A percentile compares a stretch with the other conserved stretches of the same genome.
Evolutionary conservation across 768 basidiomycete genomes (phyloP).

Genomic region (Dentipellis fragilis): DNA sequence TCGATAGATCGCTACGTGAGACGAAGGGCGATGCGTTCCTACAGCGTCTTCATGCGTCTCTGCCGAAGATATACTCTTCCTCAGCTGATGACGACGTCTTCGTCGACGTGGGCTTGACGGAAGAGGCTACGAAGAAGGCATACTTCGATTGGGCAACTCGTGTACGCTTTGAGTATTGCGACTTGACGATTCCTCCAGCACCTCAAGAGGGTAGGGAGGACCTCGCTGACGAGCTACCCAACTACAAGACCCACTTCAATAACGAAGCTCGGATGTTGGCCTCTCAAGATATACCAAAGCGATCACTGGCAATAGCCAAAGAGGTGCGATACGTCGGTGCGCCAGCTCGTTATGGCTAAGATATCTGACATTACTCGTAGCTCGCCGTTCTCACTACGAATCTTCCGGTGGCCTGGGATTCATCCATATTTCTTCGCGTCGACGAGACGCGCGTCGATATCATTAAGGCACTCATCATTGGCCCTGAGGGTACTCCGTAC

Average conservation of each 20-base stretch:
- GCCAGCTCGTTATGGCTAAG: not conserved
- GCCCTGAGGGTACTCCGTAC: slow-evolving; percentile 90
- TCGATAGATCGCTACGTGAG: slow-evolving; percentile 80
- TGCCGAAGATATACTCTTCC: slow-evolving; percentile 63
- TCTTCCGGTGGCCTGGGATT: slow-evolving; percentile 90
- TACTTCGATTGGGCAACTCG: slow-evolving; percentile 82
- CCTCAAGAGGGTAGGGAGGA: slow-evolving; percentile 15
- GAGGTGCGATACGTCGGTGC: slow-evolving; percentile 43
- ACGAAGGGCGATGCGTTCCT: slow-evolving; percentile 87
- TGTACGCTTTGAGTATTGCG: slow-evolving; percentile 86
- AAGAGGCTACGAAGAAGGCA: slow-evolving; percentile 54
- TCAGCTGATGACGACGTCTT: slow-evolving; percentile 26
- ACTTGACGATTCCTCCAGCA: slow-evolving; percentile 46
- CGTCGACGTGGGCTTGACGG: slow-evolving; percentile 43
- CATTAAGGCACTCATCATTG: slow-evolving; percentile 86
- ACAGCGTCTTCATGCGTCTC: slow-evolving; percentile 58
- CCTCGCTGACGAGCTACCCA: slow-evolving; percentile 45
- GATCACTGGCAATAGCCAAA: slow-evolving; percentile 91
- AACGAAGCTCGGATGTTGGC: slow-evolving; percentile 78
- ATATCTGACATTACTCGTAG: slow-evolving; percentile 27
- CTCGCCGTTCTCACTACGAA: slow-evolving; percentile 90
- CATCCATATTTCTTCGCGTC: slow-evolving; percentile 86
- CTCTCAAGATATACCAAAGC: slow-evolving; percentile 79
- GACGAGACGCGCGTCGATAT: slow-evolving; percentile 89
- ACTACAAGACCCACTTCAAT: slow-evolving; percentile 78